phyloP scores from a whole-genome alignment of 257 asterid species.

The Jacaranda copaia region DNA sequence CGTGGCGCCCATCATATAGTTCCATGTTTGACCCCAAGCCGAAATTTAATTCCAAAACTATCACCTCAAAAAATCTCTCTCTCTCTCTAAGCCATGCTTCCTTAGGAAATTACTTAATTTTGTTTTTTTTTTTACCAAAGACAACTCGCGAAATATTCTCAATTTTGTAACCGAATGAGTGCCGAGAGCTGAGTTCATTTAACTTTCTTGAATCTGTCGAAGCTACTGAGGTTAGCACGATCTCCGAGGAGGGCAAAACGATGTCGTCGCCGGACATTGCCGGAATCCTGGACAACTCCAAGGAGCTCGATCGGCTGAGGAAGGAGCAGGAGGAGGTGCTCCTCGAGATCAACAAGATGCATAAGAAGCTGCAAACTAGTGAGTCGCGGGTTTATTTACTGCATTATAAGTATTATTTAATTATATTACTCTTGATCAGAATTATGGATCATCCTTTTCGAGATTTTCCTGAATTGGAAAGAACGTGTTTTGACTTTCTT shows the following conservation, averaged over 20 bases:
- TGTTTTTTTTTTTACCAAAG: not conserved
- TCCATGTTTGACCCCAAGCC: slow-evolving; percentile 37
- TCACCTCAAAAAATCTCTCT: slow-evolving; percentile 22
- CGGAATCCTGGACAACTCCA: slow-evolving; percentile 77
- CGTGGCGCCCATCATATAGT: slow-evolving; percentile 38
- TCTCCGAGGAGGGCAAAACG: slow-evolving; percentile 35
- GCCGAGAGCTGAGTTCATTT: slow-evolving; percentile 28
- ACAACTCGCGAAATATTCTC: not conserved
- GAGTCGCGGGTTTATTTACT: slow-evolving; percentile 36
- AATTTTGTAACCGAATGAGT: slow-evolving; percentile 11
- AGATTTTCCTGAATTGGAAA: slow-evolving; percentile 20
- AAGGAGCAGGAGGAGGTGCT: slow-evolving; percentile 82
- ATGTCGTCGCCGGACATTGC: slow-evolving; percentile 82
- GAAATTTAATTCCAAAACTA: slow-evolving; percentile 33
- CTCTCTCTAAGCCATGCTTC: not conserved
- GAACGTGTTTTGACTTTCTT: not conserved
- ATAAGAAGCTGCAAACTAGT: slow-evolving; percentile 88
- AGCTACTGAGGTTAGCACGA: slow-evolving; percentile 40
- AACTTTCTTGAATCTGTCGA: slow-evolving; percentile 24
- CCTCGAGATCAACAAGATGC: slow-evolving; percentile 89
- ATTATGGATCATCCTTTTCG: slow-evolving; percentile 28
- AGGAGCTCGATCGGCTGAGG: slow-evolving; percentile 95
- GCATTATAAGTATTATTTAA: not conserved
- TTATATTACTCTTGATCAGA: slow-evolving; percentile 25
- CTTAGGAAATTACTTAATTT: not conserved